These are phyloP conservation scores for Erodium texanum DNA, from an alignment of 441 rosid species.

Conservation along the genomic window DNA sequence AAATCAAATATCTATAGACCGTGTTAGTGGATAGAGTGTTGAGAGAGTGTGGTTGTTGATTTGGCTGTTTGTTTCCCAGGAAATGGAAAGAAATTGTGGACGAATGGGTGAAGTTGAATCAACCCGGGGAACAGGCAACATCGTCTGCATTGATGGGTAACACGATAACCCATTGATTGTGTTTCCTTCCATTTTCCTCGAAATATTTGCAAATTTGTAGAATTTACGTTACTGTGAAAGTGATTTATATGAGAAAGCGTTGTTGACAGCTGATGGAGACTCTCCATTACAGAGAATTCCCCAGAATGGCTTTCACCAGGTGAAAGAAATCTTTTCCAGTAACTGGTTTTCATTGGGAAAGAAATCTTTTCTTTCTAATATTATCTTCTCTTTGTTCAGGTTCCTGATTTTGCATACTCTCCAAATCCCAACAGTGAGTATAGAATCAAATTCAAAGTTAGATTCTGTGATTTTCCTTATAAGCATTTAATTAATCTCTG, in stretches of 20 bases:
- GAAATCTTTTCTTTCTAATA: constrained; percentile 28
- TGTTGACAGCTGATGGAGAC: constrained; percentile 62
- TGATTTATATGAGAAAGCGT: constrained; percentile 5
- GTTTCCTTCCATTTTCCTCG: constrained; percentile 10
- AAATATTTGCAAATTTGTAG: neutral
- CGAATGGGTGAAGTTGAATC: constrained; percentile 86
- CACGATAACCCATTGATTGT: neutral
- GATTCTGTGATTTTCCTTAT: constrained; percentile 21
- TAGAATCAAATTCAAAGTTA: constrained; percentile 37
- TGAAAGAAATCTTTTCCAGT: constrained; percentile 24
- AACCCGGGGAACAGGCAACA: constrained; percentile 51
- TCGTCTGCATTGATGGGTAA: constrained; percentile 74
- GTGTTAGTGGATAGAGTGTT: neutral
- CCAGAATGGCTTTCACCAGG: constrained; percentile 71
- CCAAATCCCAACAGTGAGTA: constrained; percentile 61
- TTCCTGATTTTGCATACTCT: constrained; percentile 56
- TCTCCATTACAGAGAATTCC: constrained; percentile 66
- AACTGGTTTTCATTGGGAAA: constrained; percentile 19
- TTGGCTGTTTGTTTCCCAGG: constrained; percentile 31
- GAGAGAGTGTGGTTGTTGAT: neutral
- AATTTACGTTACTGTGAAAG: constrained; percentile 13
- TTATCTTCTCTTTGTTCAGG: constrained; percentile 33
- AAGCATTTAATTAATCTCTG: neutral
- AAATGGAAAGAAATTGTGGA: constrained; percentile 97
- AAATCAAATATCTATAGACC: neutral